Evolutionary conservation across 805 yeast species (phyloP).

Genomic region (Cyberlindnera suaveolens): DNA sequence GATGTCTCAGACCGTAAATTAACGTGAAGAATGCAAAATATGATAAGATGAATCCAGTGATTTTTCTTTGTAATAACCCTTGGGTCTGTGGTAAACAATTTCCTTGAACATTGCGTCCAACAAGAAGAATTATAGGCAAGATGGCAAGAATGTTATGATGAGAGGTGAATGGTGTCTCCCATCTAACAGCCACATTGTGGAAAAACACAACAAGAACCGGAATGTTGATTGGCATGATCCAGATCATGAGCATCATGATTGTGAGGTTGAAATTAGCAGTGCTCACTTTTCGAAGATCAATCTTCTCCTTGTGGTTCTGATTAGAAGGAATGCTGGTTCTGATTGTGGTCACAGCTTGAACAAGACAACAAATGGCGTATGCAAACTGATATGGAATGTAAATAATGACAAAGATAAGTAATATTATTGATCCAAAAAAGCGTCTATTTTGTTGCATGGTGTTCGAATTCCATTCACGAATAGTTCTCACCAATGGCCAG

Average conservation of each 20-base stretch:
- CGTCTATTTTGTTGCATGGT: constrained; percentile 13
- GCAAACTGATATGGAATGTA: constrained; percentile 82
- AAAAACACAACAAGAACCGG: constrained; percentile 78
- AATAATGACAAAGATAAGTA: constrained; percentile 44
- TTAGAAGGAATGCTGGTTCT: constrained; percentile 20
- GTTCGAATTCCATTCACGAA: background rate
- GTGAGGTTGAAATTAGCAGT: constrained; percentile 57
- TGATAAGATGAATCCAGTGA: constrained; percentile 33
- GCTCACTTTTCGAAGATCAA: constrained; percentile 20
- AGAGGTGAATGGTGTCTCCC: constrained; percentile 82
- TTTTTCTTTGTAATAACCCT: constrained; percentile 22
- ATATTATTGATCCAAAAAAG: constrained; percentile 13
- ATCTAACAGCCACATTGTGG: constrained; percentile 67
- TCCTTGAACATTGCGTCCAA: constrained; percentile 48
- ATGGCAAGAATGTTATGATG: constrained; percentile 81
- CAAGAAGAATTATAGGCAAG: constrained; percentile 59
- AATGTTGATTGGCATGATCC: constrained; percentile 72
- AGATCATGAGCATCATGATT: constrained; percentile 58
- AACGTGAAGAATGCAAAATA: constrained; percentile 58
- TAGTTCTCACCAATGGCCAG: no score
- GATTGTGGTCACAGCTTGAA: constrained; percentile 52
- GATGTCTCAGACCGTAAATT: constrained; percentile 70
- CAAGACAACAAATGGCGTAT: constrained; percentile 49
- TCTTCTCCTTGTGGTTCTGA: constrained; percentile 12
- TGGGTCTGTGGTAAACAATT: constrained; percentile 35